Percentiles rank a stretch among this genome's conserved stretches.
Conservation (phyloP, 805 yeast species). For the Hyphopichia homilentoma region DNA sequence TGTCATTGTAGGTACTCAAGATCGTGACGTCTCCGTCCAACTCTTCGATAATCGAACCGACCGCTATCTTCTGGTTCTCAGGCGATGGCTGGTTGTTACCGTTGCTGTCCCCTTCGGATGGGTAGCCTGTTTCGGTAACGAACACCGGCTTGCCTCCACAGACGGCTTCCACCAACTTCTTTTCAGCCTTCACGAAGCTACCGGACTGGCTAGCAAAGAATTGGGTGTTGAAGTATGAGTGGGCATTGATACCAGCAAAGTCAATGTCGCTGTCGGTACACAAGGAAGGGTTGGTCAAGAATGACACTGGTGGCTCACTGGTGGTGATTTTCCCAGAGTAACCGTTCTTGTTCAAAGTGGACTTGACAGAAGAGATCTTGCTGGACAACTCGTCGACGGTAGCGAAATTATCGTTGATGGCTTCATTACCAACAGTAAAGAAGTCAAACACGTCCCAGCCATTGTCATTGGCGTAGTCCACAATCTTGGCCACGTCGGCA, state of each 20-base stretch:
- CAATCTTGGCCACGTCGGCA: constrained; percentile 48
- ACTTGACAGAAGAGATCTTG: constrained; percentile 64
- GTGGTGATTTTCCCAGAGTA: constrained; percentile 75
- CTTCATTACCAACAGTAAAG: constrained; percentile 88
- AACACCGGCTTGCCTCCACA: constrained; percentile 56
- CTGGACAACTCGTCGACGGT: constrained; percentile 57
- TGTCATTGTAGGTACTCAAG: constrained; percentile 77
- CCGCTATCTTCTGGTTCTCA: constrained; percentile 70
- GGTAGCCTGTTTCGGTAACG: constrained; percentile 89
- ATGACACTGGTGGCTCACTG: constrained; percentile 85
- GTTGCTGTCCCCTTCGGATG: constrained; percentile 65
- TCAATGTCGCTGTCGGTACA: constrained; percentile 73
- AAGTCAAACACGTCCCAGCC: constrained; percentile 73
- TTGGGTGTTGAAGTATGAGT: constrained; percentile 72
- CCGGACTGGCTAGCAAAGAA: constrained; percentile 70
- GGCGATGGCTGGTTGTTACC: constrained; percentile 71
- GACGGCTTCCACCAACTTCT: constrained; percentile 45
- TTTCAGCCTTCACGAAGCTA: constrained; percentile 61
- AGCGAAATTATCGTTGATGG: constrained; percentile 60
- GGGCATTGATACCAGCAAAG: constrained; percentile 82
- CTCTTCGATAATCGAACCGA: constrained; percentile 55
- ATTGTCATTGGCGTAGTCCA: constrained; percentile 44
- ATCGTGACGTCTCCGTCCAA: constrained; percentile 63
- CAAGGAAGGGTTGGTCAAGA: constrained; percentile 56
- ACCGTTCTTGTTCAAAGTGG: constrained; percentile 60